Evolutionary conservation across 116 monocot genomes (phyloP), one percentile per base, ranked within the genome.

Genomic region (Papilionanthe hybrid): DNA sequence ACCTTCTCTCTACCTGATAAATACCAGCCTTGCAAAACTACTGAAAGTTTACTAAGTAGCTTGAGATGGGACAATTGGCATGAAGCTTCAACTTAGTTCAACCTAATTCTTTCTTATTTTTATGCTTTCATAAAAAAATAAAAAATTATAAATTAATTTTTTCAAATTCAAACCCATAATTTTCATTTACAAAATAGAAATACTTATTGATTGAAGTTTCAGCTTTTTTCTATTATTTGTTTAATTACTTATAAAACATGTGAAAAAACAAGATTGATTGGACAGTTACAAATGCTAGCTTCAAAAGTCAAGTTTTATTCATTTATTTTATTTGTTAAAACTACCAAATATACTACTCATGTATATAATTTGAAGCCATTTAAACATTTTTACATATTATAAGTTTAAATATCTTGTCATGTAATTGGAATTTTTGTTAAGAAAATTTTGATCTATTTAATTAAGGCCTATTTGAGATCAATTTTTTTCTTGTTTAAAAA

Each of bases 1-100:
- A 29, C 73, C 47, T 48, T 48, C 49, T 49, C 22, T 5, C n/a
- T 20, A 48, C 50, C 75, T 75, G 27, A 75, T 28, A 75, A 20
- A 5, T 50, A 75, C 27, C 75, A 13, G 49, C 47, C 22, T 25
- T 27, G 13, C 43, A 42, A 25, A 75, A 3, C 49, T 50, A 42
- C 75, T 47, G 23, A 8, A 17, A 44, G 25, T 72, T 72, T 5
- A 42, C 28, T 13, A 23, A 50, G 8, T 49, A 13, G 49, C 42
- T 42, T 25, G 50, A 13, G 50, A 4, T 50, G 75, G 44, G 17
- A 20, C 23, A 75, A 20, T 49, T 49, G 42, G 73, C 73, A 73
- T 73, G 73, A 73, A 73, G 43, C 44, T 73, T 37, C 73, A 44
- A 43, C 73, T 44, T 20, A 73, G 5, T 25, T 75, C 50, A 19